Percentiles rank a stretch among this genome's conserved stretches.
Conservation (phyloP, 306 rosid genomes). For the Trifolium repens region DNA sequence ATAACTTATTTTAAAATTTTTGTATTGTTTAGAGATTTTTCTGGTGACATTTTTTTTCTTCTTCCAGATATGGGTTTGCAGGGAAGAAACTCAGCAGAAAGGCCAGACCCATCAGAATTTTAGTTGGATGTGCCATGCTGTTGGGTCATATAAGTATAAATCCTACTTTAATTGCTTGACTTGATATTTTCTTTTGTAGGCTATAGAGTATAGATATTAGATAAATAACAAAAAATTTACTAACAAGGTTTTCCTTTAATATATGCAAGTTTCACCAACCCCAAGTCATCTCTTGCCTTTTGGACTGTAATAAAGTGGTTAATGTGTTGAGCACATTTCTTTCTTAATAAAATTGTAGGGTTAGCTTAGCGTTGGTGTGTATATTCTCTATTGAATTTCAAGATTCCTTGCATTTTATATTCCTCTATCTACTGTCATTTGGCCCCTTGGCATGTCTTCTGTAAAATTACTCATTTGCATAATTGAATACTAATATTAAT, state of each 20-base stretch:
- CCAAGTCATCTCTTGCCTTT: slow-evolving; percentile 4
- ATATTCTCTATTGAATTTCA: slow-evolving; percentile 1
- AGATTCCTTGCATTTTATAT: slow-evolving; percentile 4
- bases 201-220: slow-evolving; percentile 13
- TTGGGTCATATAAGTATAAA: slow-evolving; percentile 94
- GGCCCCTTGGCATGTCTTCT: background rate
- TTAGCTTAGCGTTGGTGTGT: slow-evolving; percentile 7
- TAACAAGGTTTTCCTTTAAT: slow-evolving; percentile 6
- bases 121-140: slow-evolving; percentile 94
- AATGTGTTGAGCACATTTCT: background rate
- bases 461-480: background rate
- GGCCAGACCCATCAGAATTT: slow-evolving; percentile 53
- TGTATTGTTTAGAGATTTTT: slow-evolving; percentile 17
- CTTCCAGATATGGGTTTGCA: slow-evolving; percentile 83
- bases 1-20: background rate
- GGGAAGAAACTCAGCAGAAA: slow-evolving; percentile 58
- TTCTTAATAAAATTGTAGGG: background rate
- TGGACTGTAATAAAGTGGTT: slow-evolving; percentile 2
- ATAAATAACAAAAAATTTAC: slow-evolving; percentile 9
- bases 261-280: slow-evolving; percentile 21
- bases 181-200: slow-evolving; percentile 19
- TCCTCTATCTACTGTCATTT: slow-evolving; percentile 1
- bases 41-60: slow-evolving; percentile 34
- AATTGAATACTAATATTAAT: background rate
- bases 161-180: slow-evolving; percentile 26